Evolutionary conservation across 2,329 filamentous ascomycete genomes (phyloP), one percentile per base, ranked within the genome.

Genomic region (Penicillium sp.): DNA sequence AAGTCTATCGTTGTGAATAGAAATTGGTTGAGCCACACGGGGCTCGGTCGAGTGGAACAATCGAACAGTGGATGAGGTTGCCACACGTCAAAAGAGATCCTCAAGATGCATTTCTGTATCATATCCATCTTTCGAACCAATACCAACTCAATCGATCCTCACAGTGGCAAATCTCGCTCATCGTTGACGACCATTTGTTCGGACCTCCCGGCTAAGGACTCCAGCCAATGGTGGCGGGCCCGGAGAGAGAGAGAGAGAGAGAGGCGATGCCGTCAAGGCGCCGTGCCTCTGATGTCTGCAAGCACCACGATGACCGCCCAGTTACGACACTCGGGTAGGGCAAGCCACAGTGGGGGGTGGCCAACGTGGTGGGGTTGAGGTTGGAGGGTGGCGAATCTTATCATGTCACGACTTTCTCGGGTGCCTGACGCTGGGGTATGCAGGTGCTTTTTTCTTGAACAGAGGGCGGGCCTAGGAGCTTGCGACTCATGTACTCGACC

Each of bases 321-420:
- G 21, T 2, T 38, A 26, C 21, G 39, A 42, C 16, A 23, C 4
- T 26, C 24, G 24, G 5, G 24, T 26, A 26, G 4, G 4, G 24
- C 24, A 26, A 57, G 52, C 52, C 49, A 55, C 49, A 51, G 55
- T 57, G 52, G 55, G 38, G 49, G 49, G 4, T 26, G 24, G 24
- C 45, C 47, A 16, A 38, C 24, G 24, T 7, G 36, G 52, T 55
- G 55, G 52, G 21, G 47, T 34, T 34, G 23, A 47, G 33, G 29
- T 43, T 43, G n/a, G 16, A 39, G 16, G 36, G 36, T 21, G 36
- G 36, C 36, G 5, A 39, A 21, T 42, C 23, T n/a, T 10, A n/a
- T 21, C n/a, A 42, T 6, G 24, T 16, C 41, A 39, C 21, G 29
- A 38, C 38, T n/a, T 12, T 41, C 21, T 26, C 42, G 15, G 43